Conservation (phyloP, 768 basidiomycete species). For the Boletus rubropictus region DNA sequence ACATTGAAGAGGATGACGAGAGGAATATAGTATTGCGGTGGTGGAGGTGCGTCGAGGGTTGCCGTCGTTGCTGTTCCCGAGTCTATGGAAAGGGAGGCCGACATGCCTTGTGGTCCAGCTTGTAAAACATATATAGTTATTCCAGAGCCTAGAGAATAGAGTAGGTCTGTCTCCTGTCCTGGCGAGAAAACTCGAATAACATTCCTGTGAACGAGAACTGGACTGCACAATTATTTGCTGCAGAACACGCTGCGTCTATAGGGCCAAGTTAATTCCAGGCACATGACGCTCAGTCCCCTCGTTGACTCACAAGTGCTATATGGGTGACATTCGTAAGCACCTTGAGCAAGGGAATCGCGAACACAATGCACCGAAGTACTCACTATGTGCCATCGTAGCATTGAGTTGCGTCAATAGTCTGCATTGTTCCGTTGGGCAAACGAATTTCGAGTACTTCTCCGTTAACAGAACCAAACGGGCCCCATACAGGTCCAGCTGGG, state of each 20-base stretch:
- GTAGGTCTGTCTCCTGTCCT: not conserved
- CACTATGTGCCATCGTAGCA: constrained; percentile 26
- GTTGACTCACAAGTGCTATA: constrained; percentile 24
- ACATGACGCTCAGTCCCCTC: not conserved
- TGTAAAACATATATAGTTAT: constrained; percentile 26
- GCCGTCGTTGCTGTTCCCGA: constrained; percentile 18
- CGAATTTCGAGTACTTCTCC: constrained; percentile 16
- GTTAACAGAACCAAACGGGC: constrained; percentile 20
- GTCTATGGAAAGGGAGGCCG: constrained; percentile 24
- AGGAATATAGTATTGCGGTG: constrained; percentile 24
- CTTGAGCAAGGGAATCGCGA: constrained; percentile 4
- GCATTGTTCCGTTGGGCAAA: constrained; percentile 26
- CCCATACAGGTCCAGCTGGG: constrained; percentile 26
- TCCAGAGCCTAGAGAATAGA: constrained; percentile 18
- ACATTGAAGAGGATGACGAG: constrained; percentile 16
- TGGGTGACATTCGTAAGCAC: not conserved
- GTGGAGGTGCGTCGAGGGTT: constrained; percentile 19
- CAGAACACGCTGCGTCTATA: constrained; percentile 21
- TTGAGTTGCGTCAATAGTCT: constrained; percentile 16
- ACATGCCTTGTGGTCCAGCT: constrained; percentile 25
- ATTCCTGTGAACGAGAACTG: constrained; percentile 24
- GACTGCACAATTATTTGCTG: constrained; percentile 22
- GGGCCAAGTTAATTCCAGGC: not conserved
- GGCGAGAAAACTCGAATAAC: not conserved
- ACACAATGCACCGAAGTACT: constrained; percentile 2